Evolutionary conservation across 306 rosid species (phyloP), one percentile per base, ranked within the genome.

Genomic region (Elaeagnus macrophylla): DNA sequence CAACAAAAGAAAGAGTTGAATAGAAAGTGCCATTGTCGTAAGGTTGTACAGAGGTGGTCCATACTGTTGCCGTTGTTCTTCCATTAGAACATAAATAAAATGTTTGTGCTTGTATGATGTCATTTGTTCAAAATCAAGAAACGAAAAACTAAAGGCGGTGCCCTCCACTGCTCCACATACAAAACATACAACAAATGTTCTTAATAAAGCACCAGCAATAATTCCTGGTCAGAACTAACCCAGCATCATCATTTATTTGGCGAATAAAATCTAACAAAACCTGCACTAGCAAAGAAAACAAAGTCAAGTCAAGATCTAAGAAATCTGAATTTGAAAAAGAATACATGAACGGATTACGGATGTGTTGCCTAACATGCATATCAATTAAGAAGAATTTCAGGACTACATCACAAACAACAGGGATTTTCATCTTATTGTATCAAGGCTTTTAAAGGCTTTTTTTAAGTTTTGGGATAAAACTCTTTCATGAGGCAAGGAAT

Each of bases 51-150:
- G 69, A 9, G 93, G 89, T 9, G 93, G 96, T 69, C 97, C 97
- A 75, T 91, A 91, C 62, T 96, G 97, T 37, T 80, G 86, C 0
- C 97, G 76, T 67, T 91, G 97, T 71, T 91, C 96, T 73, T 91
- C 97, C 97, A 91, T 91, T 52, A 96, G 97, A 81, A 95, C 86
- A 42, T 59, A 51, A 66, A 76, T 51, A 59, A 54, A 65, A 58
- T 35, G 9, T 50, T 41, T 58, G 62, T 48, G 53, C 54, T 16
- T 36, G 48, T 6, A 54, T 59, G 51, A 71, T 61, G 36, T 32
- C 37, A 46, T 47, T 19, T 42, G 56, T 37, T 41, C n/a, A 17
- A 12, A 51, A 44, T 39, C 15, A n/a, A 40, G 10, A n/a, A 53
- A 56, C 56, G 10, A 15, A 11, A 12, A 9, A 36, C 8, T 36